Evolutionary conservation across 352 stramenopile species (phyloP).

Genomic region (Globisporangium megalacanthum): DNA sequence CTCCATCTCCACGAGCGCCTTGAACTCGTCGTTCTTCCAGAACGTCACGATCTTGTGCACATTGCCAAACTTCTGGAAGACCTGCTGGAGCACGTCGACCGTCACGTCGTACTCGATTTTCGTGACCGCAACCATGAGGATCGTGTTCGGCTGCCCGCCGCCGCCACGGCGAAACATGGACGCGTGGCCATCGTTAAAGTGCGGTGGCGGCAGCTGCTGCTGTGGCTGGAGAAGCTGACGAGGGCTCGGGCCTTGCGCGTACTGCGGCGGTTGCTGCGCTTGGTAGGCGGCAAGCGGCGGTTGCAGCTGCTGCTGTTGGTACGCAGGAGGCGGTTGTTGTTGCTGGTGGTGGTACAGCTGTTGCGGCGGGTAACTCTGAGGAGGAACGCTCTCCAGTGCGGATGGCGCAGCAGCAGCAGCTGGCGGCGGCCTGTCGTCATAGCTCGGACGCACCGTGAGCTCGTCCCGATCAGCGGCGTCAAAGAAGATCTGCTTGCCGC

Average conservation of each 20-base stretch:
- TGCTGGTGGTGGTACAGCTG: conserved; percentile 21
- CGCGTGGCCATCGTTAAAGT: background rate
- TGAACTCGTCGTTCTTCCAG: conserved; percentile 80
- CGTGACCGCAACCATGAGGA: conserved; percentile 73
- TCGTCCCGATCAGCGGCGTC: conserved; percentile 66
- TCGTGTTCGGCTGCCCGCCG: conserved; percentile 44
- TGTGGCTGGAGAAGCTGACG: conserved; percentile 15
- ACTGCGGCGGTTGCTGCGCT: background rate
- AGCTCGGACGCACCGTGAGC: conserved; percentile 32
- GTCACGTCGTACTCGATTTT: conserved; percentile 85
- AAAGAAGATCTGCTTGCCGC: conserved; percentile 77
- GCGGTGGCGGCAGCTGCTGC: conserved; percentile 1
- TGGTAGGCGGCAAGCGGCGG: background rate
- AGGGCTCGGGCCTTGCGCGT: background rate
- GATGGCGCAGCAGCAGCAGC: background rate
- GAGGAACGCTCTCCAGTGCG: background rate
- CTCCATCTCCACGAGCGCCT: conserved; percentile 76
- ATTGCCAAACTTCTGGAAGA: conserved; percentile 83
- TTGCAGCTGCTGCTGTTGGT: conserved; percentile 14
- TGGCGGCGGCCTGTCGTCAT: conserved; percentile 5
- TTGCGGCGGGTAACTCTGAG: background rate
- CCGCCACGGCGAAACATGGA: conserved; percentile 21
- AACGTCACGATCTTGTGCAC: conserved; percentile 82
- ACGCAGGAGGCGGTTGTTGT: conserved; percentile 12
- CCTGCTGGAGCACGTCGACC: conserved; percentile 73